These are phyloP conservation scores for Candida michaelii DNA, from an alignment of 805 yeast species.

Conservation along the genomic window DNA sequence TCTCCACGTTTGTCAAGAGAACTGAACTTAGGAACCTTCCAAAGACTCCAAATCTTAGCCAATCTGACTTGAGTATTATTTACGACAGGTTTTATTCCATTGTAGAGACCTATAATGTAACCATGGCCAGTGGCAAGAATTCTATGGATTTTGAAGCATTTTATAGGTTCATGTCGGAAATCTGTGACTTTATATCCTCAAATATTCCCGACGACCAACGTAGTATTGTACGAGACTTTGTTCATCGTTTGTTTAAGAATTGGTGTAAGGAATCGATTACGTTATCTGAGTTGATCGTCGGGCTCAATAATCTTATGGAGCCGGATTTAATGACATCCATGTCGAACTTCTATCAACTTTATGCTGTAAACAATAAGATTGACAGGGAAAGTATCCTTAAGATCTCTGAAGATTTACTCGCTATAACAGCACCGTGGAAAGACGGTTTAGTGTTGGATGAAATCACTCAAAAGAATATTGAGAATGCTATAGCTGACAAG, in stretches of 20 bases:
- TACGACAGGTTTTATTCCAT: slow-evolving; percentile 85
- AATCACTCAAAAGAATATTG: slow-evolving; percentile 62
- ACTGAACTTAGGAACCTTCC: slow-evolving; percentile 88
- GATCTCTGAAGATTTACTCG: slow-evolving; percentile 83
- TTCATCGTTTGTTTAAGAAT: slow-evolving; percentile 60
- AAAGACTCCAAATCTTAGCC: slow-evolving; percentile 59
- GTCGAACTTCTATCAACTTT: slow-evolving; percentile 75
- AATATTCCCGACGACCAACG: slow-evolving; percentile 15
- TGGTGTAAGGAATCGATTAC: slow-evolving; percentile 65
- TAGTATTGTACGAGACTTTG: slow-evolving; percentile 20
- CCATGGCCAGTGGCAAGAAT: slow-evolving; percentile 51
- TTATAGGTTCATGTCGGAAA: slow-evolving; percentile 68
- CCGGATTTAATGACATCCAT: slow-evolving; percentile 76
- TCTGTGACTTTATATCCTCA: slow-evolving; percentile 69
- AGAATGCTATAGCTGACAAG: slow-evolving; percentile 64
- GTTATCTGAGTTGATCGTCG: slow-evolving; percentile 67
- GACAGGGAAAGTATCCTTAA: slow-evolving; percentile 78
- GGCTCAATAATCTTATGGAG: slow-evolving; percentile 67
- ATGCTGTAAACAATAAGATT: slow-evolving; percentile 57
- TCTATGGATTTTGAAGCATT: slow-evolving; percentile 75
- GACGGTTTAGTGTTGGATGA: slow-evolving; percentile 66
- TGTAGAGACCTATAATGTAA: slow-evolving; percentile 61
- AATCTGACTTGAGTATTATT: slow-evolving; percentile 61
- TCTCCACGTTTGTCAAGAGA: slow-evolving; percentile 86
- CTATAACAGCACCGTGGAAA: slow-evolving; percentile 82